These are phyloP conservation scores for Dictyophora rubrovolvata DNA, from an alignment of 768 basidiomycete species.

Conservation along the genomic window DNA sequence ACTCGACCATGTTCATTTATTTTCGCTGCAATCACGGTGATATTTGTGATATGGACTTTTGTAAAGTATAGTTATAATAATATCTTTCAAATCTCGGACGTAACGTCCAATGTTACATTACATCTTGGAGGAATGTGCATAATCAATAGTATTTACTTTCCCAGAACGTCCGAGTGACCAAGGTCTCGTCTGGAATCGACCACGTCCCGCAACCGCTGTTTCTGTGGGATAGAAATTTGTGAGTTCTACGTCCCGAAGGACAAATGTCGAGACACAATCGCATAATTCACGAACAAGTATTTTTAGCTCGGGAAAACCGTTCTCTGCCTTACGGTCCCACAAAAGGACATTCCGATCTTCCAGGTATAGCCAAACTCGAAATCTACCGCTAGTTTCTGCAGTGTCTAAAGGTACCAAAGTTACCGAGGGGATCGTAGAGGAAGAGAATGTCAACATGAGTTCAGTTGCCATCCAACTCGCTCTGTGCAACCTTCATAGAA, in stretches of 20 bases:
- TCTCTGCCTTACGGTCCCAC: slow-evolving; percentile 89
- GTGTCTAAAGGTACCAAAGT: slow-evolving; percentile 64
- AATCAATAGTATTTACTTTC: slow-evolving; percentile 13
- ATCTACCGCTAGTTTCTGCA: slow-evolving; percentile 81
- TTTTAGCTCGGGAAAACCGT: slow-evolving; percentile 88
- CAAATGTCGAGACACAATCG: background rate
- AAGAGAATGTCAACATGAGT: slow-evolving; percentile 81
- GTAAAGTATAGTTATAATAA: too few species aligned
- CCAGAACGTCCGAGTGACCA: slow-evolving; percentile 75
- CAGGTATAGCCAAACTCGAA: slow-evolving; percentile 75
- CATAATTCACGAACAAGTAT: slow-evolving; percentile 43
- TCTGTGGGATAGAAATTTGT: slow-evolving; percentile 35
- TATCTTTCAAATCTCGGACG: too few species aligned
- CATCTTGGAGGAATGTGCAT: background rate
- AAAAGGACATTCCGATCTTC: slow-evolving; percentile 31
- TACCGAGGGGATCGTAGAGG: slow-evolving; percentile 57
- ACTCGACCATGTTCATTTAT: background rate
- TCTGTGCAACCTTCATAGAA: slow-evolving; percentile 64
- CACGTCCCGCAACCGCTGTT: slow-evolving; percentile 78
- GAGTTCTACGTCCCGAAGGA: background rate
- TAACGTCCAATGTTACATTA: background rate
- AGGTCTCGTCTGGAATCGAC: slow-evolving; percentile 73
- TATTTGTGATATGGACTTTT: too few species aligned
- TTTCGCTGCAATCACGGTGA: too few species aligned
- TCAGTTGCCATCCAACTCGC: slow-evolving; percentile 94